Percentiles rank a stretch among this genome's conserved stretches.
Evolutionary conservation across 139 green algal species (phyloP).

Genomic region (Edaphochlamys debaryana): DNA sequence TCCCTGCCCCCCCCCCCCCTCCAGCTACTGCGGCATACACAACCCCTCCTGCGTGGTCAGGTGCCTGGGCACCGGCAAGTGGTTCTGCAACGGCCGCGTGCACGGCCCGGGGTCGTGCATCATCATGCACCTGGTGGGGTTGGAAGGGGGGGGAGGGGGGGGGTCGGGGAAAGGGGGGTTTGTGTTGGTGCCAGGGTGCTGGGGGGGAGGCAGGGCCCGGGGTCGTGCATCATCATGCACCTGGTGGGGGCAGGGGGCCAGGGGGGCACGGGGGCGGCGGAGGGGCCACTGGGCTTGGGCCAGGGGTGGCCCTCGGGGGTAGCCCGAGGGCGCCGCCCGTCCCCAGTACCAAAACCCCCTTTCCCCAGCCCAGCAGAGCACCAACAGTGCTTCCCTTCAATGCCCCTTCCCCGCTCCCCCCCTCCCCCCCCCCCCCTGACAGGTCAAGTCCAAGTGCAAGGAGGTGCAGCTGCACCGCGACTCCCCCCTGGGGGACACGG

Average conservation of each 20-base stretch:
- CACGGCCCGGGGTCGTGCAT: conserved; percentile 85
- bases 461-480: conserved; percentile 93
- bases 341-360: too few relatives aligned
- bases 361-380: too few relatives aligned
- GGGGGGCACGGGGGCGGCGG: too few relatives aligned
- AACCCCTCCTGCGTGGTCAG: conserved; percentile 91
- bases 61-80: conserved; percentile 89
- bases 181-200: too few relatives aligned
- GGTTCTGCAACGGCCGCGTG: conserved; percentile 94
- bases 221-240: conserved; percentile 85
- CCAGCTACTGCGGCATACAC: conserved; percentile 94
- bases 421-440: background rate
- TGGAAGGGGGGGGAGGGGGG: too few relatives aligned
- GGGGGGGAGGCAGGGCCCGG: conserved; percentile 66
- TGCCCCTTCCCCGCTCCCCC: too few relatives aligned
- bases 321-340: too few relatives aligned
- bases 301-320: too few relatives aligned
- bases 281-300: too few relatives aligned
- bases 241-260: too few relatives aligned
- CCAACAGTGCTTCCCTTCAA: too few relatives aligned
- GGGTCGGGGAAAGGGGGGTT: too few relatives aligned
- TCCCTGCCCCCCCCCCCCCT: conserved; percentile 2
- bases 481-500: conserved; percentile 91
- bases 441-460: conserved; percentile 54
- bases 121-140: conserved; percentile 59